Percentiles rank a stretch among this genome's conserved stretches.
Conservation (phyloP, 768 basidiomycete species). For the Tylopilus rubrobrunneus region DNA sequence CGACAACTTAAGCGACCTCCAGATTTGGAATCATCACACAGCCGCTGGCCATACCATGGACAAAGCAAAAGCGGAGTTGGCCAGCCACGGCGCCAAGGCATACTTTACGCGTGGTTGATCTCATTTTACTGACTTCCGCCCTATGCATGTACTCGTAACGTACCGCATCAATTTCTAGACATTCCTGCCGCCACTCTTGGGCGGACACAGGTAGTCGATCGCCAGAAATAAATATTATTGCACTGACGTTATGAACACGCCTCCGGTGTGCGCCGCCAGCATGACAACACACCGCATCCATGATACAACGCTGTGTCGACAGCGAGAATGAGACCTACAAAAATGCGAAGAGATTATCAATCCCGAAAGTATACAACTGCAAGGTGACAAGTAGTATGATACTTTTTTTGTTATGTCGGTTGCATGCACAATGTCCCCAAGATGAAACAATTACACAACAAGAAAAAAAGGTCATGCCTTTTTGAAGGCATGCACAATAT, state of each 20-base stretch:
- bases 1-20: slow-evolving; percentile 7
- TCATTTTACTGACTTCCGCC: slow-evolving; percentile 7
- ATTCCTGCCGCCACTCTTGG: not conserved
- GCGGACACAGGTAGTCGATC: slow-evolving; percentile 1
- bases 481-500: slow-evolving; percentile 55
- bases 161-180: slow-evolving; percentile 9
- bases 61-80: slow-evolving; percentile 84
- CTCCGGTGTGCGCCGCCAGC: not conserved
- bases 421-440: slow-evolving; percentile 20
- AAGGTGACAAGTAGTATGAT: slow-evolving; percentile 17
- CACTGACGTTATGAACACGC: slow-evolving; percentile 8
- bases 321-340: slow-evolving; percentile 32
- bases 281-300: not conserved
- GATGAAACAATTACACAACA: not conserved
- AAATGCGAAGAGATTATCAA: slow-evolving; percentile 89
- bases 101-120: slow-evolving; percentile 80
- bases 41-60: slow-evolving; percentile 86
- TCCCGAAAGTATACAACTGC: slow-evolving; percentile 34
- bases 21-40: slow-evolving; percentile 78
- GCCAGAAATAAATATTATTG: slow-evolving; percentile 11
- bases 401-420: slow-evolving; percentile 21
- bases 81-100: slow-evolving; percentile 79
- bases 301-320: slow-evolving; percentile 6
- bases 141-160: slow-evolving; percentile 19
- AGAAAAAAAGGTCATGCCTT: slow-evolving; percentile 12